Evolutionary conservation across 2,329 filamentous ascomycete species (phyloP).

Genomic region (Penicillium sp.): DNA sequence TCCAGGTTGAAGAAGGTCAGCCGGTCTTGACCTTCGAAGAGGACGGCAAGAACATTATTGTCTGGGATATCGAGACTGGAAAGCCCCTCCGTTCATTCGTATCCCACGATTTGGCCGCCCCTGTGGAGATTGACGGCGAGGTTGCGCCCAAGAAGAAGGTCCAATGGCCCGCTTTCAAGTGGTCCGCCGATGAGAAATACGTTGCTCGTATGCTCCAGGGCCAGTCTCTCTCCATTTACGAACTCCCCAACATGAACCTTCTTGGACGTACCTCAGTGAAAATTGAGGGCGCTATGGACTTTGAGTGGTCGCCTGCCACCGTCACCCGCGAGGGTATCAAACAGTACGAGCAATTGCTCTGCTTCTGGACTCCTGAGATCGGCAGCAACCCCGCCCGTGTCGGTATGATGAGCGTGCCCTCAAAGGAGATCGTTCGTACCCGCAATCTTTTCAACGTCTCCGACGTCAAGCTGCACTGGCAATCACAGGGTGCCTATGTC

Average conservation of each 20-base stretch:
- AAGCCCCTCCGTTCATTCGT: conserved; percentile 90
- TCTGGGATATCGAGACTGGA: conserved; percentile 91
- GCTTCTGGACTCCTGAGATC: conserved; percentile 98
- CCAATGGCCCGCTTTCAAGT: conserved; percentile 99
- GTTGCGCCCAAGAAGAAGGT: conserved; percentile 81
- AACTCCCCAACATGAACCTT: conserved; percentile 82
- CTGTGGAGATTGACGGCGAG: conserved; percentile 58
- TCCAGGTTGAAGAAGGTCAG: conserved; percentile 85
- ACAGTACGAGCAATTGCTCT: conserved; percentile 91
- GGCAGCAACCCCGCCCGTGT: conserved; percentile 98
- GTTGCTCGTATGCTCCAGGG: conserved; percentile 87
- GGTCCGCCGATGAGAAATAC: conserved; percentile 96
- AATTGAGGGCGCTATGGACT: conserved; percentile 94
- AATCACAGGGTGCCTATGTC: conserved; percentile 87
- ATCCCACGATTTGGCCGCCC: conserved; percentile 66
- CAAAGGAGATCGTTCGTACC: conserved; percentile 88
- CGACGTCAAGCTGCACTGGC: conserved; percentile 98
- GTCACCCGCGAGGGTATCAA: conserved; percentile 80
- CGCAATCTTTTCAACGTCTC: conserved; percentile 97
- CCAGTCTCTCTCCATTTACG: conserved; percentile 86
- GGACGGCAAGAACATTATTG: conserved; percentile 98
- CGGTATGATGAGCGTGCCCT: conserved; percentile 90
- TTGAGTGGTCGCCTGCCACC: conserved; percentile 90
- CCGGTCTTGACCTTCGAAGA: conserved; percentile 83
- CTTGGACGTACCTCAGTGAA: conserved; percentile 90